Evolutionary conservation across 163 green algal genomes (phyloP).

Genomic region (Scenedesmus sp.): DNA sequence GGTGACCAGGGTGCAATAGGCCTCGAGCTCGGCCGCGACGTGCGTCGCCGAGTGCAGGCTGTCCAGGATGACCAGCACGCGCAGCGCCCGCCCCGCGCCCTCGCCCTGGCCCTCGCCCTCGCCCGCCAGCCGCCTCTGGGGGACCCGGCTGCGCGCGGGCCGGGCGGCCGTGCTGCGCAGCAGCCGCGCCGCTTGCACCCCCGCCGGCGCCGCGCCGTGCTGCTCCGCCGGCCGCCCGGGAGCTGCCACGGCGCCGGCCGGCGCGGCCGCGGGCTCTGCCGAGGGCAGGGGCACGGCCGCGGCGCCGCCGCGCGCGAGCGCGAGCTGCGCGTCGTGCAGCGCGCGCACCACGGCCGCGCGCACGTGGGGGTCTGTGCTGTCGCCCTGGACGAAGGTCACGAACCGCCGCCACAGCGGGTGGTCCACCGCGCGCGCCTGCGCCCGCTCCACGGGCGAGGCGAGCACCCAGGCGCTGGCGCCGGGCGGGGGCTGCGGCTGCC

Average conservation of each 20-base stretch:
- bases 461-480: too few species aligned
- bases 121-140: background rate
- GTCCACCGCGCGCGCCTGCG: background rate
- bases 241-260: too few species aligned
- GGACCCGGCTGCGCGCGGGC: background rate
- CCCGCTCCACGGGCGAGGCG: too few species aligned
- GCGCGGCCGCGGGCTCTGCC: too few species aligned
- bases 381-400: slow-evolving; percentile 3
- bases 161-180: background rate
- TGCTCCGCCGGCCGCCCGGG: background rate
- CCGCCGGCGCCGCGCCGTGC: background rate
- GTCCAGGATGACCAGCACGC: slow-evolving; percentile 12
- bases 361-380: too few species aligned
- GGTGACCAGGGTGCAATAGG: slow-evolving; percentile 13
- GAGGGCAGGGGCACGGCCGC: too few species aligned
- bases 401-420: slow-evolving; percentile 6
- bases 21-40: slow-evolving; percentile 1
- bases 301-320: too few species aligned
- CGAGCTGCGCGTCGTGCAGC: too few species aligned
- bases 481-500: too few species aligned
- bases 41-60: background rate
- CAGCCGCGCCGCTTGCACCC: background rate
- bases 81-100: too few species aligned
- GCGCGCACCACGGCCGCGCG: too few species aligned
- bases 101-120: too few species aligned